Evolutionary conservation across 1,139 yeast genomes (phyloP).

Genomic region (Yamadazyma membranifaciens): DNA sequence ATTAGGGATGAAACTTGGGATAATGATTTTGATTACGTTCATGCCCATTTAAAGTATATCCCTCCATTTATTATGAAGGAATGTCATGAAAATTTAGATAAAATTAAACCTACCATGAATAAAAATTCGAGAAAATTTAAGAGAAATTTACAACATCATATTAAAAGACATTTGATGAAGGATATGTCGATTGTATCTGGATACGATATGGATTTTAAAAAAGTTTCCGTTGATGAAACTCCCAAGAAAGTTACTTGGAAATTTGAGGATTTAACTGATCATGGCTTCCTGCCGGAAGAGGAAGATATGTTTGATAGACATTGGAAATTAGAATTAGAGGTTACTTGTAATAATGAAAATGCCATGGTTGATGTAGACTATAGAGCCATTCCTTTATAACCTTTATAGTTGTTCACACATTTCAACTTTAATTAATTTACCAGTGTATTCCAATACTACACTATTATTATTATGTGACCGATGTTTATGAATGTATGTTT

Average conservation of each 20-base stretch:
- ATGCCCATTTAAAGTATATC: conserved; percentile 63
- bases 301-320: conserved; percentile 46
- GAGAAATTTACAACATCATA: conserved; percentile 73
- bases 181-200: conserved; percentile 67
- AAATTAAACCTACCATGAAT: conserved; percentile 70
- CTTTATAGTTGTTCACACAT: not conserved
- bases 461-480: not conserved
- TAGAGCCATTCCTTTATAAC: conserved; percentile 38
- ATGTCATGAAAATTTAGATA: conserved; percentile 68
- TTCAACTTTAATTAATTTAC: too few species aligned
- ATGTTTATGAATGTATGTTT: not conserved
- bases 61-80: conserved; percentile 73
- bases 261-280: conserved; percentile 51
- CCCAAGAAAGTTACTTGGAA: conserved; percentile 49
- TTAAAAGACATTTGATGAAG: conserved; percentile 65
- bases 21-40: conserved; percentile 67
- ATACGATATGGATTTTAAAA: conserved; percentile 51
- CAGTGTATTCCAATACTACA: not conserved
- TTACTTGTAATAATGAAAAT: conserved; percentile 57
- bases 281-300: conserved; percentile 51
- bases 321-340: conserved; percentile 57
- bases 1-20: conserved; percentile 75
- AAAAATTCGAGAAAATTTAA: conserved; percentile 70
- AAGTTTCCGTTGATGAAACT: conserved; percentile 49
- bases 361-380: conserved; percentile 63